Conservation (phyloP, 306 rosid species). For the Medicago truncatula region DNA sequence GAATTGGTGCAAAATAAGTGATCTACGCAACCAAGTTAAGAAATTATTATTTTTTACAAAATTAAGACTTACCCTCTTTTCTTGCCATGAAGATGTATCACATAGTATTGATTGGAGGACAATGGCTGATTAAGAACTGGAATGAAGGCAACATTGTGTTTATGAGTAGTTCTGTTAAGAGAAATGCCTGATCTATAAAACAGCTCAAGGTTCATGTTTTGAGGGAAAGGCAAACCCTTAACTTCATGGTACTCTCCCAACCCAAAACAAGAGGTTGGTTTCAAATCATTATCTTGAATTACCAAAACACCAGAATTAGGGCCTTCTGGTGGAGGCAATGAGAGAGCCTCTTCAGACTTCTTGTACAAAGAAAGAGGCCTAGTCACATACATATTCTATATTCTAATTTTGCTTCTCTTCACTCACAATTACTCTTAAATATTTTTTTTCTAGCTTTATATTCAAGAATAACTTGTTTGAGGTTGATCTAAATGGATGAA, state of each 20-base stretch:
- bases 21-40: neutral
- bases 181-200: constrained; percentile 60
- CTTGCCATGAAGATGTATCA: constrained; percentile 52
- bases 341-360: constrained; percentile 44
- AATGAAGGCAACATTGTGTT: constrained; percentile 59
- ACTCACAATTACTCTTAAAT: neutral
- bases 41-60: neutral
- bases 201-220: constrained; percentile 61
- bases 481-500: neutral
- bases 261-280: constrained; percentile 55
- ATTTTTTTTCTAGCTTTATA: neutral
- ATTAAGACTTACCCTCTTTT: constrained; percentile 70
- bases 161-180: constrained; percentile 45
- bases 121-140: constrained; percentile 78
- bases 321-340: constrained; percentile 62
- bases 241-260: constrained; percentile 46
- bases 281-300: constrained; percentile 62
- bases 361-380: constrained; percentile 63
- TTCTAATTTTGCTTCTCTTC: constrained; percentile 29
- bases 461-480: neutral
- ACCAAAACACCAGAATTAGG: constrained; percentile 71
- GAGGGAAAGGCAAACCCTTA: constrained; percentile 69
- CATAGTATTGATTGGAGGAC: constrained; percentile 70
- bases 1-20: neutral
- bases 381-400: constrained; percentile 62